Conservation (phyloP, 2,329 filamentous ascomycete species). For the Curvularia hawaiiensis region DNA sequence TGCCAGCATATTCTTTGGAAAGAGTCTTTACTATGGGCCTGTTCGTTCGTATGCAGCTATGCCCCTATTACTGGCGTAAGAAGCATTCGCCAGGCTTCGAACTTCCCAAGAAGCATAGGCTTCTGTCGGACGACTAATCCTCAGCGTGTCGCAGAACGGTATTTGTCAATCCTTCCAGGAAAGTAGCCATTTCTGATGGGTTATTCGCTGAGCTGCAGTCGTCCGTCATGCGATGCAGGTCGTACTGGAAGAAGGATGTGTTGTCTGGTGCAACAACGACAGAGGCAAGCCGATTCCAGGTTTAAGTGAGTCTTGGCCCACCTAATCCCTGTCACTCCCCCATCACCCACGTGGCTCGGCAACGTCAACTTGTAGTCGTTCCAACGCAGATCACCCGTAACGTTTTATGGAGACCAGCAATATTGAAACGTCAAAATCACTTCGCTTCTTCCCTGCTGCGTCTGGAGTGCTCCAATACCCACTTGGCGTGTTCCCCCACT, state of each 20-base stretch:
- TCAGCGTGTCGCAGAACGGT: neutral
- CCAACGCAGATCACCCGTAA: neutral
- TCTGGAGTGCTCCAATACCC: neutral
- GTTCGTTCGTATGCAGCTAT: neutral
- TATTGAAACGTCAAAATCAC: neutral
- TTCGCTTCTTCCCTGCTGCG: neutral
- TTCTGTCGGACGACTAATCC: neutral
- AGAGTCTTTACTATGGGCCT: neutral
- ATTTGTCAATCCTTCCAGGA: neutral
- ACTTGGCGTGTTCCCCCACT: neutral
- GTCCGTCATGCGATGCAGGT: neutral
- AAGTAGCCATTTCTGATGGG: neutral
- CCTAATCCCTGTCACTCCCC: neutral
- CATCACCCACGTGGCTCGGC: neutral
- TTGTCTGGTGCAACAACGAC: neutral
- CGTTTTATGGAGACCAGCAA: neutral
- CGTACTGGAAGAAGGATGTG: neutral
- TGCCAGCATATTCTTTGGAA: neutral
- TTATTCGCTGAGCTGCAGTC: neutral
- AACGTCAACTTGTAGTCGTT: neutral
- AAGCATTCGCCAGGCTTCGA: neutral
- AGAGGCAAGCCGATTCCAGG: neutral
- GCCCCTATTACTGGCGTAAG: neutral
- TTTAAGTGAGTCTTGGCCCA: conserved; percentile 4
- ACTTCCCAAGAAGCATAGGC: neutral